Base-by-base conservation (phyloP, 306 rosid species). In the Dalbergia cochinchinensis region DNA sequence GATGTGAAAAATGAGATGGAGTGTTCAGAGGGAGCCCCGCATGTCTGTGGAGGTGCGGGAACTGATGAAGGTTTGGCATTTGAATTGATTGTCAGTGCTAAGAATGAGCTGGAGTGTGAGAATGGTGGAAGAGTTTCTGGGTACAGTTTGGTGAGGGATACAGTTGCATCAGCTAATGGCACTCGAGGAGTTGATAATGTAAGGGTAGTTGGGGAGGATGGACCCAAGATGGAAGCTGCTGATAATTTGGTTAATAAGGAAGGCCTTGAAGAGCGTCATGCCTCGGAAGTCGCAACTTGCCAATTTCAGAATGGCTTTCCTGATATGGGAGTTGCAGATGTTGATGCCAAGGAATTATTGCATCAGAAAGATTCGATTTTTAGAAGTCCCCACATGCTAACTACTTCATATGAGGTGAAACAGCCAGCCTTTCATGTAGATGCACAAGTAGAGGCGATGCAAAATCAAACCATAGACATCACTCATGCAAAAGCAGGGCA, bases 361-460 rank as follows among this genome's bases (percentile, higher is more conserved):
- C 60, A 8, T 13, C 13, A 19, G 15, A 18, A 80, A 73, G 79
- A 73, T 19, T 63, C 68, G 5, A 73, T 57, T 6, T 42, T 45
- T 6, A 63, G 67, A 35, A 39, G 37, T 54, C 11, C 13, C 35
- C 61, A 53, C 45, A 74, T 35, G 62, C 39, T 14, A 55, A 26
- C 31, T 26, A 16, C 78, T 18, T 44, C 74, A 2, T 37, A 69
- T 50, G 84, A 63, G 65, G 10, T 61, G 45, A 72, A 87, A 73
- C 80, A 72, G 68, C 75, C 61, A 70, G 65, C 59, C 18, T 54
- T 63, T 50, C 78, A 60, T 37, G 73, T 62, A 12, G 75, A 69
- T 79, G 77, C 60, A 76, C 86, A 60, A 58, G 73, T 34, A 18
- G 78, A 83, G 65, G 82, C 62, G 18, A 37, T 35, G 69, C 84